Evolutionary conservation across 2,329 filamentous ascomycete genomes (phyloP).

Genomic region (Alternaria ventricosa): DNA sequence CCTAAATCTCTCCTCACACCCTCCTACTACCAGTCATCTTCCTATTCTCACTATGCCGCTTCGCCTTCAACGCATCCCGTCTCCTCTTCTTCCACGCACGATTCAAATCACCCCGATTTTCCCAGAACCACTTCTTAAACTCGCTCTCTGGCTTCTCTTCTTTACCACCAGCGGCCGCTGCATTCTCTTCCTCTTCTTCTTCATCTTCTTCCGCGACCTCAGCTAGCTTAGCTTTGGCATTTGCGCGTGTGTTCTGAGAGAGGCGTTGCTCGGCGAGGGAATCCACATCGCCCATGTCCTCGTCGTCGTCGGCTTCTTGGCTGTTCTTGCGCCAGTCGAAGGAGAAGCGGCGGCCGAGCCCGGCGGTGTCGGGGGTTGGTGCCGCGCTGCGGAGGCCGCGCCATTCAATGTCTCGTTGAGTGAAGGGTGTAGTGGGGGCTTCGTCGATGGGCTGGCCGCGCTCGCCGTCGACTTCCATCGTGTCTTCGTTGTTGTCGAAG

Average conservation of each 20-base stretch:
- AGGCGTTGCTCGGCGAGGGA: slow-evolving; percentile 32
- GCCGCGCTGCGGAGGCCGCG: slow-evolving; percentile 84
- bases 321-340: slow-evolving; percentile 53
- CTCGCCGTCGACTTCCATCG: slow-evolving; percentile 48
- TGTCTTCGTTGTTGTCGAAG: slow-evolving; percentile 63
- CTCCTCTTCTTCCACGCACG: slow-evolving; percentile 62
- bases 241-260: slow-evolving; percentile 40
- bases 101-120: slow-evolving; percentile 57
- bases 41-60: slow-evolving; percentile 66
- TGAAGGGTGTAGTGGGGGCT: slow-evolving; percentile 80
- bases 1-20: background rate
- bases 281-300: slow-evolving; percentile 42
- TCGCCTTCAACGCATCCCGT: slow-evolving; percentile 65
- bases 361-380: slow-evolving; percentile 91
- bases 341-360: slow-evolving; percentile 69
- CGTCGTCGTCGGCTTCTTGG: slow-evolving; percentile 54
- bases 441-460: slow-evolving; percentile 43
- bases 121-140: slow-evolving; percentile 68
- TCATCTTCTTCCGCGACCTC: slow-evolving; percentile 38
- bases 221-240: slow-evolving; percentile 24
- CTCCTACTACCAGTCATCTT: slow-evolving; percentile 45
- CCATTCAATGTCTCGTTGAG: slow-evolving; percentile 76
- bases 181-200: slow-evolving; percentile 21
- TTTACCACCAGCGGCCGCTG: slow-evolving; percentile 9
- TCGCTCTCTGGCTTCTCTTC: slow-evolving; percentile 59